Base-by-base conservation (phyloP, 768 basidiomycete genomes). In the Termitomyces titanicus region DNA sequence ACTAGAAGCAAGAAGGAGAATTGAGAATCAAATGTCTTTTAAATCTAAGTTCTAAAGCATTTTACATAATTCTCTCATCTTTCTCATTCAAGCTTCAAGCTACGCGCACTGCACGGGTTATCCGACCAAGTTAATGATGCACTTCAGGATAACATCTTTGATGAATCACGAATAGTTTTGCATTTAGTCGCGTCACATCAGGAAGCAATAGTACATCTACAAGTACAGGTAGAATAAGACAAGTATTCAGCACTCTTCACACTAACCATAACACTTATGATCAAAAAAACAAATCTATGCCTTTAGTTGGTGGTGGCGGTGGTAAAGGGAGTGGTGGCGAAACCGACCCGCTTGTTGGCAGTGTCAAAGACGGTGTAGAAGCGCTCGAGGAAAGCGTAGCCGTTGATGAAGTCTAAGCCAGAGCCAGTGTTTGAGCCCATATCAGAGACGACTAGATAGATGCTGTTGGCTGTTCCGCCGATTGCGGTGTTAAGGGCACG, bases 281-380 rank as follows among this genome's bases (percentile, higher is more conserved):
- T 15, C 15, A 37, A 2, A 15, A 37, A 37, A n/a, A 9, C 24
- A 39, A 15, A 22, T 53, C 11, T 27, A 18, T 35, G 27, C 53
- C 25, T 39, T 27, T 48, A 55, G 31, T 76, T 78, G 40, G 60
- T 68, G 4, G 70, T 79, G 3, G 82, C 74, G 18, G 61, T 58
- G 2, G 85, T 86, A 66, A 72, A 79, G 5, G 71, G 55, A 9
- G 77, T 84, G 24, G 73, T 79, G 7, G 84, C 83, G 54, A 86
- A 72, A 20, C 85, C 83, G 51, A 86, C 72, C 12, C 72, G 79
- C 49, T 67, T 70, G 71, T 83, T 81, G 39, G 74, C 66, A 42
- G 84, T 83, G 62, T 88, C 85, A 61, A 71, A 86, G 35, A 85
- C 84, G 25, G 79, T 74, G 72, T 86, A 86, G 78, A 82, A 87